Evolutionary conservation across 148 eudicot genomes (phyloP).

Genomic region (Amaranthus cruentus): DNA sequence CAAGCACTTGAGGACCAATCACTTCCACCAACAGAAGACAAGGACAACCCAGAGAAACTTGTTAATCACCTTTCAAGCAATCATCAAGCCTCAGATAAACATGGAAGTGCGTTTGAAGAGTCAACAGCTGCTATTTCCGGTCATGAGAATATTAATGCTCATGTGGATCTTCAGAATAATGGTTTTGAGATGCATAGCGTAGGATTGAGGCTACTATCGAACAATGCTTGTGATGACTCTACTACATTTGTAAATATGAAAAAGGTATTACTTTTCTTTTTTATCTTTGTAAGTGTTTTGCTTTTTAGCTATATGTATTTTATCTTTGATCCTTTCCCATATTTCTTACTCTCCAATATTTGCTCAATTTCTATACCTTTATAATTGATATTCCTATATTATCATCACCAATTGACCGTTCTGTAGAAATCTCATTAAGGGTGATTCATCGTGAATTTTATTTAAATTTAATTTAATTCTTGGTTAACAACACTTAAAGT

Average conservation of each 20-base stretch:
- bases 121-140: constrained; percentile 23
- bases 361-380: no score
- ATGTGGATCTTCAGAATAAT: constrained; percentile 16
- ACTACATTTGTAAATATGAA: constrained; percentile 22
- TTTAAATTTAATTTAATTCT: no score
- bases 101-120: constrained; percentile 17
- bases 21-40: constrained; percentile 15
- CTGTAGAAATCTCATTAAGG: no score
- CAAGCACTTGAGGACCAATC: constrained; percentile 23
- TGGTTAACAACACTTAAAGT: no score
- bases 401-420: no score
- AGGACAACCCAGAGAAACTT: constrained; percentile 27
- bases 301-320: background rate
- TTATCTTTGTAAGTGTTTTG: background rate
- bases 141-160: constrained; percentile 20
- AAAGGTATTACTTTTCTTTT: constrained; percentile 21
- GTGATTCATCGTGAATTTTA: no score
- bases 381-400: no score
- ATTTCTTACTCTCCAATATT: background rate
- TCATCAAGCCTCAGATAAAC: constrained; percentile 27
- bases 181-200: constrained; percentile 23
- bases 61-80: constrained; percentile 19
- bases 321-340: background rate
- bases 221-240: constrained; percentile 32
- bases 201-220: constrained; percentile 20